phyloP scores from a whole-genome alignment of 495 filamentous ascomycete genomes.

The Chaetomidium leptoderma region DNA sequence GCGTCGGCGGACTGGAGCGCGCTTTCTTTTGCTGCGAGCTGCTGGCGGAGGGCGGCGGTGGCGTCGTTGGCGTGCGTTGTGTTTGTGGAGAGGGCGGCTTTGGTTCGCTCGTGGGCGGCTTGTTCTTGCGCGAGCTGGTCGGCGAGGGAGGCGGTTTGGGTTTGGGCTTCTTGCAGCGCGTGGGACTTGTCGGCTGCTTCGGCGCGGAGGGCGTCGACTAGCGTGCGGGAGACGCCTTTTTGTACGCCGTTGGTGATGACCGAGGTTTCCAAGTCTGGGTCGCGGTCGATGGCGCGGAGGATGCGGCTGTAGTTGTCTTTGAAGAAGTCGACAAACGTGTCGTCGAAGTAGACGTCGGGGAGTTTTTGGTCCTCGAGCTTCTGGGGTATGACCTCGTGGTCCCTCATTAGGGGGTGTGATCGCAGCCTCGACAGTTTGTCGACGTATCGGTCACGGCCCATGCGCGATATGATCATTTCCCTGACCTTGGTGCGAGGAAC shows the following conservation, averaged over 20 bases:
- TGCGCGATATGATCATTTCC: slow-evolving; percentile 68
- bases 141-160: slow-evolving; percentile 60
- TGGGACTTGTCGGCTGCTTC: slow-evolving; percentile 71
- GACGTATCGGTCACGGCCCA: slow-evolving; percentile 85
- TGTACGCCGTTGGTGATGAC: slow-evolving; percentile 72
- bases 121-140: slow-evolving; percentile 72
- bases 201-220: slow-evolving; percentile 75
- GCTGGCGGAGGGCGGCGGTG: slow-evolving; percentile 63
- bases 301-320: slow-evolving; percentile 92
- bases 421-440: slow-evolving; percentile 77
- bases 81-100: slow-evolving; percentile 63
- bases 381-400: slow-evolving; percentile 84
- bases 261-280: slow-evolving; percentile 79
- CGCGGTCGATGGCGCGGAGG: slow-evolving; percentile 81
- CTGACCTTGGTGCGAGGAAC: slow-evolving; percentile 79
- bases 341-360: slow-evolving; percentile 82
- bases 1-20: slow-evolving; percentile 61
- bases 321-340: slow-evolving; percentile 85
- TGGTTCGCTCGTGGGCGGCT: slow-evolving; percentile 66
- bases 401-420: slow-evolving; percentile 75
- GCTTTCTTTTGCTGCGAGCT: slow-evolving; percentile 63
- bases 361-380: slow-evolving; percentile 58
- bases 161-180: slow-evolving; percentile 63
- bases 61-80: slow-evolving; percentile 59
- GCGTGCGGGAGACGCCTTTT: slow-evolving; percentile 75